These are phyloP conservation scores for Hypoxylon sp. DNA, from an alignment of 2,329 filamentous ascomycete species.

Conservation along the genomic window DNA sequence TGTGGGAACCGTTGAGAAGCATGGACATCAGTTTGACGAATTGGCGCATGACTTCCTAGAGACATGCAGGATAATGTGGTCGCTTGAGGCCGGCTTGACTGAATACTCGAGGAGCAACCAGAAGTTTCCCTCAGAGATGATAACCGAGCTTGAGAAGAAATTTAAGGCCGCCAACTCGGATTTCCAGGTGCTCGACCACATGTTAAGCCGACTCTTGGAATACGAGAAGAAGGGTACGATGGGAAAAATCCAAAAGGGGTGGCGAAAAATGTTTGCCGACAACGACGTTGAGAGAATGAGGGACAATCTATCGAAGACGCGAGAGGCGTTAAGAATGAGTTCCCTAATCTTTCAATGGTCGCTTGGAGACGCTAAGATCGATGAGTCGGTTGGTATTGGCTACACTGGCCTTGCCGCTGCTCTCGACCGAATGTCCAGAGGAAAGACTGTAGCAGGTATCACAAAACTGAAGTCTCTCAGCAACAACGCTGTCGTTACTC, in stretches of 20 bases:
- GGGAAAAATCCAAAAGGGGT: slow-evolving; percentile 72
- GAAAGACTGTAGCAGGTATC: slow-evolving; percentile 48
- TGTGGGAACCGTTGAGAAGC: slow-evolving; percentile 68
- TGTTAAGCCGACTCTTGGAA: slow-evolving; percentile 73
- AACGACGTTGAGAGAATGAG: slow-evolving; percentile 74
- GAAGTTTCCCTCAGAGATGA: slow-evolving; percentile 71
- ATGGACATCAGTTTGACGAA: slow-evolving; percentile 69
- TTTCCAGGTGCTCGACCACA: slow-evolving; percentile 74
- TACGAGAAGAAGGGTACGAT: slow-evolving; percentile 74
- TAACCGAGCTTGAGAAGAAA: slow-evolving; percentile 74
- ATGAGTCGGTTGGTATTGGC: slow-evolving; percentile 74
- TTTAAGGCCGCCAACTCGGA: slow-evolving; percentile 73
- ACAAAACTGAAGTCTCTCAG: slow-evolving; percentile 53
- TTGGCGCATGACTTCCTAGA: slow-evolving; percentile 78
- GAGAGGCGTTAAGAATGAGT: slow-evolving; percentile 75
- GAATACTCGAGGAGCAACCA: slow-evolving; percentile 67
- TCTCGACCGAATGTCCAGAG: slow-evolving; percentile 66
- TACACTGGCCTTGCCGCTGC: slow-evolving; percentile 77
- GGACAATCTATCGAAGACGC: slow-evolving; percentile 68
- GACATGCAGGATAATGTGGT: slow-evolving; percentile 75
- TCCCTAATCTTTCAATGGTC: slow-evolving; percentile 77
- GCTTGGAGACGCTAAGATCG: slow-evolving; percentile 70
- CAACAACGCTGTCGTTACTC: slow-evolving; percentile 28
- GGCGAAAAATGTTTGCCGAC: slow-evolving; percentile 74
- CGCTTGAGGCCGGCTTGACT: slow-evolving; percentile 76